Base-by-base conservation (phyloP, 2,329 filamentous ascomycete species). In the Lachnellula cervina region DNA sequence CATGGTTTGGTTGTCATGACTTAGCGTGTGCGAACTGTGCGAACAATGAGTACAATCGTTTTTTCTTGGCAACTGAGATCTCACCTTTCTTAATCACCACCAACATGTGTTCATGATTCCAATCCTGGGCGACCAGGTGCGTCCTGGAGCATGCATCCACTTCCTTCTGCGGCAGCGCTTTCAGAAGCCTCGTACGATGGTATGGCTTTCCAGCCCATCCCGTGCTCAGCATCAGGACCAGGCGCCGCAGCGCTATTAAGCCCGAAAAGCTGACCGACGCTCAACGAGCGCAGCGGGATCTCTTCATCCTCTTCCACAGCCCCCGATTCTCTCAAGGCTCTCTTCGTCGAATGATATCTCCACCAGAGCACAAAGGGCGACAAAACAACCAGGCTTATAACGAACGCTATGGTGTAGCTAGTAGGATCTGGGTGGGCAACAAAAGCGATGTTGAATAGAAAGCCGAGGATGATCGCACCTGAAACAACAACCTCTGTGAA, bases 401-500 rank as follows among this genome's bases (percentile, higher is more conserved):
- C 42, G 45, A 65, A 65, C 3, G 56, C 59, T 34, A 62, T 46
- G 5, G 63, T 65, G 51, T 63, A 65, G 23, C 58, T 61, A 34
- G n/a, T 47, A 23, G 55, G 52, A 50, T 61, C 47, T 11, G 63
- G 63, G 40, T 65, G 63, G 6, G 59, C 60, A 25, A 65, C 59
- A 35, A 57, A 65, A 23, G 58, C 11, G 25, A 65, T 49, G 25
- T 65, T 65, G 48, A 59, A 38, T 11, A 60, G 42, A 34, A 65
- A 63, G 2, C 61, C 59, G 14, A 61, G 40, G 23, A 65, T 57
- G 11, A 65, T 62, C 7, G 63, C 63, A 28, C 57, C 52, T 14
- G 61, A 62, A 8, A 65, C 48, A 14, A 65, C 53, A 16, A 62
- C 51, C 46, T 65, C 63, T 58, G 62, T 61, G 43, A 62, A 63